Percentiles rank a stretch among this genome's conserved stretches.
These are phyloP conservation scores for Leishmania tarentolae DNA, from an alignment of 208 protist genomes.

Conservation along the genomic window DNA sequence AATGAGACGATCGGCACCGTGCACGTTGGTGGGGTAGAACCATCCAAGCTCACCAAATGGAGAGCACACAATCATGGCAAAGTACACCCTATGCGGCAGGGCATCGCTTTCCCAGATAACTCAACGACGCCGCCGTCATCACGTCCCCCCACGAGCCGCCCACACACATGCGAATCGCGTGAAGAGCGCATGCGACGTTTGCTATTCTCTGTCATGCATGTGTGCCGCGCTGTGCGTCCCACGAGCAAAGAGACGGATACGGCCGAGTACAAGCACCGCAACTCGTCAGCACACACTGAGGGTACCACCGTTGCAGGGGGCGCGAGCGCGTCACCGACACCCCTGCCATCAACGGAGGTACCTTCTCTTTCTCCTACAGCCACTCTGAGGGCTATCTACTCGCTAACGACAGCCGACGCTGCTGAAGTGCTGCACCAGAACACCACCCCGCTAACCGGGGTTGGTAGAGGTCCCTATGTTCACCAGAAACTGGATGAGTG, in stretches of 20 bases:
- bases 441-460: conserved; percentile 43
- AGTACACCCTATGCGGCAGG: background rate
- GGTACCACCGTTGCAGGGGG: background rate
- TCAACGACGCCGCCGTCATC: background rate
- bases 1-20: conserved; percentile 60
- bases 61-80: conserved; percentile 13
- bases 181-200: conserved; percentile 22
- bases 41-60: conserved; percentile 1
- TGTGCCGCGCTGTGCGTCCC: conserved; percentile 6
- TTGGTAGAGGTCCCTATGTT: conserved; percentile 55
- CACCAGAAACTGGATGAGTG: conserved; percentile 63
- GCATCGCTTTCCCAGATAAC: too few species aligned
- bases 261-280: background rate
- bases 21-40: conserved; percentile 50
- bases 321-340: background rate
- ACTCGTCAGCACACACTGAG: background rate
- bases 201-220: conserved; percentile 22
- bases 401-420: conserved; percentile 38
- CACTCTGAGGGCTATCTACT: conserved; percentile 19
- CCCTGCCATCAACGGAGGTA: too few species aligned
- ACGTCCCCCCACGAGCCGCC: background rate
- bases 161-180: conserved; percentile 1
- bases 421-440: conserved; percentile 45
- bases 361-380: background rate
- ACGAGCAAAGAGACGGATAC: background rate